A percentile compares a stretch with the other conserved stretches of the same genome.
Conservation (phyloP, 805 yeast genomes). For the Candida maesae region DNA sequence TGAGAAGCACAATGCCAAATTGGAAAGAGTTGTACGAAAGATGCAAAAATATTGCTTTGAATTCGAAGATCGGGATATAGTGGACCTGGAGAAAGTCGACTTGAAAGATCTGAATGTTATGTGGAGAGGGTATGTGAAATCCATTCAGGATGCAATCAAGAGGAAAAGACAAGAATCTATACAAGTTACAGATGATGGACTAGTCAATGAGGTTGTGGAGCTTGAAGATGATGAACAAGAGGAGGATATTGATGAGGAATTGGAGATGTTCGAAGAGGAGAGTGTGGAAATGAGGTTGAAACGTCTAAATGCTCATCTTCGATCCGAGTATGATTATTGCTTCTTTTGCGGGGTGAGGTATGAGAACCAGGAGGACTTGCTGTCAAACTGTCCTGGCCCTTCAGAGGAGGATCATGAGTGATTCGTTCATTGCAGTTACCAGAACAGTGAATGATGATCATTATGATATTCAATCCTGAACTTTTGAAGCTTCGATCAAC, state of each 20-base stretch:
- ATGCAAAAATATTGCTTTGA: constrained; percentile 42
- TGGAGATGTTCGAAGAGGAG: constrained; percentile 28
- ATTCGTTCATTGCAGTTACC: neutral
- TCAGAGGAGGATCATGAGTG: constrained; percentile 40
- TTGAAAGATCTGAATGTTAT: constrained; percentile 34
- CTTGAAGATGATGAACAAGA: constrained; percentile 7
- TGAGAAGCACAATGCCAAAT: constrained; percentile 12
- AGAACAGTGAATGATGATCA: no score
- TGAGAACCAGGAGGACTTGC: constrained; percentile 35
- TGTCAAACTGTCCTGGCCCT: constrained; percentile 46
- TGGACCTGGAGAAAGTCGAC: constrained; percentile 24
- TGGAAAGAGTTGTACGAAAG: constrained; percentile 21
- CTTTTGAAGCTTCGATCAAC: no score
- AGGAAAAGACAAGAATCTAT: constrained; percentile 10
- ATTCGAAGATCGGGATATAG: constrained; percentile 32
- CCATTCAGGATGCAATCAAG: constrained; percentile 12
- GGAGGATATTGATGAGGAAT: constrained; percentile 26
- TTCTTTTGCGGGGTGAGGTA: constrained; percentile 46
- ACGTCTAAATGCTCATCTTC: constrained; percentile 35
- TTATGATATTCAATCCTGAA: no score
- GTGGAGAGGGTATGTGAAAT: constrained; percentile 38
- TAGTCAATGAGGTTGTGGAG: constrained; percentile 1
- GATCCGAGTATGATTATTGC: constrained; percentile 42
- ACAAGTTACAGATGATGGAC: constrained; percentile 7
- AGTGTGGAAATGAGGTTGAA: constrained; percentile 28